A percentile compares a stretch with the other conserved stretches of the same genome.
Conservation (phyloP, 2,329 filamentous ascomycete species). For the Aureobasidium sp. region DNA sequence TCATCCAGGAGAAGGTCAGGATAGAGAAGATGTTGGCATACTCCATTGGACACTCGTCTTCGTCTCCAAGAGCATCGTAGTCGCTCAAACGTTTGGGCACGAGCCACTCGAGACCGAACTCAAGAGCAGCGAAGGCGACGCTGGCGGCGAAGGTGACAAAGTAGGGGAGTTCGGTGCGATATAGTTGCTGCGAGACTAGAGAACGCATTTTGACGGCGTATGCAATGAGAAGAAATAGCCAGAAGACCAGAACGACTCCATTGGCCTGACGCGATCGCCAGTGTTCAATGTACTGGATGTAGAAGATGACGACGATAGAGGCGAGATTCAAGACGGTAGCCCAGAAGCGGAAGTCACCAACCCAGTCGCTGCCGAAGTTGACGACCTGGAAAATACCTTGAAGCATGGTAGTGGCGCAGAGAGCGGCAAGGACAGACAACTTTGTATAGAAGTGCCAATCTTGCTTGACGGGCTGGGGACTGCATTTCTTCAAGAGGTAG, state of each 20-base stretch:
- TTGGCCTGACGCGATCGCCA: constrained; percentile 76
- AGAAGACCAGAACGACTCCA: constrained; percentile 84
- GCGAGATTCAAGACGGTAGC: constrained; percentile 64
- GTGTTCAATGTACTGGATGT: constrained; percentile 81
- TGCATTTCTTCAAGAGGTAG: constrained; percentile 67
- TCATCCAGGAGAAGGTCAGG: constrained; percentile 98
- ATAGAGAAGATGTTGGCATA: constrained; percentile 91
- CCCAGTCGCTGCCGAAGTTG: constrained; percentile 63
- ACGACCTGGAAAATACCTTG: constrained; percentile 73
- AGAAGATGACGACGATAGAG: constrained; percentile 67
- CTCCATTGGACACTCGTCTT: constrained; percentile 70
- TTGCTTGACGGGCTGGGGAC: constrained; percentile 61
- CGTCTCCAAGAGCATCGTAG: constrained; percentile 61
- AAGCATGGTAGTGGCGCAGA: constrained; percentile 61
- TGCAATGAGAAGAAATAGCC: constrained; percentile 75
- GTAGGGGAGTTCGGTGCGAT: constrained; percentile 60
- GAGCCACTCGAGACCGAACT: constrained; percentile 78
- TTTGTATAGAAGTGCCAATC: constrained; percentile 93
- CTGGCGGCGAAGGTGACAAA: constrained; percentile 71
- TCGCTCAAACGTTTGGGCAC: constrained; percentile 70
- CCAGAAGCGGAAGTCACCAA: constrained; percentile 78
- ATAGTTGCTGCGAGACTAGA: constrained; percentile 69
- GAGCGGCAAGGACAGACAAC: constrained; percentile 61
- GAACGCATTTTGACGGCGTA: constrained; percentile 80
- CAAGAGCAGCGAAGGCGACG: constrained; percentile 60